Conservation (phyloP, 1,284 basidiomycete genomes). For the Boletus mariae region DNA sequence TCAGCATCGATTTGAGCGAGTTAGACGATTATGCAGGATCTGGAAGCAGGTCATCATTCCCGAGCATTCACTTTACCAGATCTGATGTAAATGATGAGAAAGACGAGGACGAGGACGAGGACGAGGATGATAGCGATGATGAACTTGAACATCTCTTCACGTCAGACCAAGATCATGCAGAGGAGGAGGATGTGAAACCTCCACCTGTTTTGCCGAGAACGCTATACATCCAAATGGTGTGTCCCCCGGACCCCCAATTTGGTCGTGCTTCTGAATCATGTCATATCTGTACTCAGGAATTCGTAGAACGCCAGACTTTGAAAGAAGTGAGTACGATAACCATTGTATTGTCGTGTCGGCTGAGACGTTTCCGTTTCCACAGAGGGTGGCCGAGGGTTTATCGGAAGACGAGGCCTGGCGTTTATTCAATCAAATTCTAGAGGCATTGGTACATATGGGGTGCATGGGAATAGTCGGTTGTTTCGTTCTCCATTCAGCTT, state of each 20-base stretch:
- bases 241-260: background rate
- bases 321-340: slow-evolving; percentile 51
- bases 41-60: slow-evolving; percentile 60
- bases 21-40: slow-evolving; percentile 50
- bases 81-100: slow-evolving; percentile 40
- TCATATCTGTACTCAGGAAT: slow-evolving; percentile 53
- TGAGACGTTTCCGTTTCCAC: background rate
- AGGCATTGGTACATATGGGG: slow-evolving; percentile 90
- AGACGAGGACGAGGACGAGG: slow-evolving; percentile 34
- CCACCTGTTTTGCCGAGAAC: slow-evolving; percentile 53
- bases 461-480: slow-evolving; percentile 70
- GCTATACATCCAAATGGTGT: slow-evolving; percentile 88
- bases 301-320: slow-evolving; percentile 82
- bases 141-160: slow-evolving; percentile 39
- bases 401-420: slow-evolving; percentile 86
- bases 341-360: background rate
- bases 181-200: slow-evolving; percentile 28
- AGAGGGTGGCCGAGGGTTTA: slow-evolving; percentile 79
- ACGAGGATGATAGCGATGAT: slow-evolving; percentile 33
- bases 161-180: slow-evolving; percentile 26
- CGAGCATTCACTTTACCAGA: slow-evolving; percentile 71
- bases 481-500: background rate
- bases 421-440: slow-evolving; percentile 88
- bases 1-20: slow-evolving; percentile 59
- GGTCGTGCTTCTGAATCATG: background rate